phyloP scores from a whole-genome alignment of 2,329 filamentous ascomycete species.

The Aspergillus arachidicola region DNA sequence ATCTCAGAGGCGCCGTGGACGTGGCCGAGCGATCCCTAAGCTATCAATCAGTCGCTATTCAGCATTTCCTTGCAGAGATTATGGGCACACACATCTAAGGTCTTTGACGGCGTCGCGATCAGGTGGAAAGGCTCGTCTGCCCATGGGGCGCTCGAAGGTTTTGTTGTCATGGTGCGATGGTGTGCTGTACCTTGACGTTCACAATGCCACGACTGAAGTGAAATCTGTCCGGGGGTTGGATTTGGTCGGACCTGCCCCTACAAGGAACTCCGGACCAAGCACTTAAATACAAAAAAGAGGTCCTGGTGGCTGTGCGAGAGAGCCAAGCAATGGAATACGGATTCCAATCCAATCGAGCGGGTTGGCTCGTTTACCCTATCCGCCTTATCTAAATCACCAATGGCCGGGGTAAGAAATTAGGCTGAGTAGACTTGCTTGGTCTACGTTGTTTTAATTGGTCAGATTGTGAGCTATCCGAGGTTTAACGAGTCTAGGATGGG shows the following conservation, averaged over 20 bases:
- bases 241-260: fast-evolving
- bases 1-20: background rate
- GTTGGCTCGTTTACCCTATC: background rate
- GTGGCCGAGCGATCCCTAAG: background rate
- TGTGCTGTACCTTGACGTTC: background rate
- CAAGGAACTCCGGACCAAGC: background rate
- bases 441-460: background rate
- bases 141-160: background rate
- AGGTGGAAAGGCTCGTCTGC: background rate
- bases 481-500: too few relatives aligned
- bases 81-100: background rate
- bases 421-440: background rate
- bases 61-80: background rate
- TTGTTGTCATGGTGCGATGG: background rate
- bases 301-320: background rate
- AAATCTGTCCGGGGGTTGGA: fast-evolving
- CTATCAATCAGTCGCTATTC: background rate
- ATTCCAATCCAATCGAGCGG: background rate
- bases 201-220: background rate
- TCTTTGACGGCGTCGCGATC: background rate
- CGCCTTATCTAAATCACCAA: background rate
- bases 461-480: background rate
- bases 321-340: background rate
- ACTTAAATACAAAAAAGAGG: background rate
- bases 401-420: background rate